Percentiles rank a stretch among this genome's conserved stretches.
These are phyloP conservation scores for Withania somnifera DNA, from an alignment of 305 asterid species.

Conservation along the genomic window DNA sequence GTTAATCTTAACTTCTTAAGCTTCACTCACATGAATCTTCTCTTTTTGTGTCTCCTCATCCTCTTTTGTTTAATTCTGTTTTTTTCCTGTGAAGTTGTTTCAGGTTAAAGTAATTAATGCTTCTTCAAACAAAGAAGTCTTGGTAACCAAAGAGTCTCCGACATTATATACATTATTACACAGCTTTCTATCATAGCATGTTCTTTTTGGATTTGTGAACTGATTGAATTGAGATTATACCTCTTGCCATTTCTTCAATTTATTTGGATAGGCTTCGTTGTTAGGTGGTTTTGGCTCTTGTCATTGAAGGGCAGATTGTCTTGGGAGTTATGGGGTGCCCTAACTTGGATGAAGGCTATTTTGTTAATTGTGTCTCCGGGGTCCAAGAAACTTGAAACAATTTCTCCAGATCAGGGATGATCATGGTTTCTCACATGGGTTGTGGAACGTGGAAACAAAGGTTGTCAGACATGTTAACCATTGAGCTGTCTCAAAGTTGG, in stretches of 20 bases:
- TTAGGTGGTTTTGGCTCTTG: conserved; percentile 88
- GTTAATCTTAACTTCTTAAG: not conserved
- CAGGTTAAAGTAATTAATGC: not conserved
- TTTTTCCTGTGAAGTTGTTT: not conserved
- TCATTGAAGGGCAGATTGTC: conserved; percentile 75
- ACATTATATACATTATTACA: not conserved
- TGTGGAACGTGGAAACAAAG: conserved; percentile 80
- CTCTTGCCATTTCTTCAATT: not conserved
- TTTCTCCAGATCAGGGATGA: conserved; percentile 40
- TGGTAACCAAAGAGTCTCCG: not conserved
- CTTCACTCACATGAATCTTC: not conserved
- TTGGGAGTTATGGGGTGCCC: conserved; percentile 98
- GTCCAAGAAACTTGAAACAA: conserved; percentile 15
- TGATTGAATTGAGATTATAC: not conserved
- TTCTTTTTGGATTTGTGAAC: not conserved
- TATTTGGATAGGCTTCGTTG: conserved; percentile 8
- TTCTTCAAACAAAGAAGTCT: not conserved
- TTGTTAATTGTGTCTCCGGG: conserved; percentile 12
- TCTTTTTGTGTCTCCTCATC: not conserved
- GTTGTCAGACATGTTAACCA: conserved; percentile 17
- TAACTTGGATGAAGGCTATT: conserved; percentile 50
- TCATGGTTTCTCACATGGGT: conserved; percentile 80
- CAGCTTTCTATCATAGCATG: not conserved
- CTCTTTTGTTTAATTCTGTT: not conserved
- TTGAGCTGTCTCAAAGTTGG: conserved; percentile 32